A percentile compares a stretch with the other conserved stretches of the same genome.
These are phyloP conservation scores for Sporisorium sorghi DNA, from an alignment of 1,284 basidiomycete species.

Conservation along the genomic window DNA sequence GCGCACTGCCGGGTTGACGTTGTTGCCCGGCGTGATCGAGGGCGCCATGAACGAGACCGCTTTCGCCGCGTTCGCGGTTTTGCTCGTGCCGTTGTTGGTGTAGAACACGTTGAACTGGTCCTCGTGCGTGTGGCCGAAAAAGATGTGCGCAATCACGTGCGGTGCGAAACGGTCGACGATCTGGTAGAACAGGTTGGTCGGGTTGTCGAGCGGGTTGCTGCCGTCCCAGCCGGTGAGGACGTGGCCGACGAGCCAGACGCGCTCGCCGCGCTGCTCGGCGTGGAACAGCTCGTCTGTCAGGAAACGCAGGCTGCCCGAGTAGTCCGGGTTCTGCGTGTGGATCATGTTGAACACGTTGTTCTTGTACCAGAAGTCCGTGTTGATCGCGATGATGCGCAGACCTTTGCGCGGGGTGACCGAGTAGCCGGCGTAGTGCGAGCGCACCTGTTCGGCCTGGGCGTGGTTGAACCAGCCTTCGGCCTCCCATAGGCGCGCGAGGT, in stretches of 20 bases:
- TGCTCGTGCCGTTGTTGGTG: conserved; percentile 76
- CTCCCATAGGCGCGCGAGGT: conserved; percentile 56
- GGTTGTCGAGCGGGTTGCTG: conserved; percentile 74
- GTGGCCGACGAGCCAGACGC: conserved; percentile 82
- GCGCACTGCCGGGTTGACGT: conserved; percentile 82
- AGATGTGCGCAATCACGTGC: conserved; percentile 83
- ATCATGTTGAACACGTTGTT: conserved; percentile 80
- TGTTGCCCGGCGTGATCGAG: conserved; percentile 79
- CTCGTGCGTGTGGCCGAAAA: conserved; percentile 85
- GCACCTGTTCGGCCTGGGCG: conserved; percentile 75
- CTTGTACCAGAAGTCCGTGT: conserved; percentile 75
- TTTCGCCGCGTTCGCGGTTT: conserved; percentile 17
- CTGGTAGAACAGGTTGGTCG: conserved; percentile 61
- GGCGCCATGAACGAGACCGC: conserved; percentile 75
- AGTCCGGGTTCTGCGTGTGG: conserved; percentile 78
- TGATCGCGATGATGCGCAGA: conserved; percentile 79
- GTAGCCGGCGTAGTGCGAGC: conserved; percentile 80
- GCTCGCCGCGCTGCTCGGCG: conserved; percentile 58
- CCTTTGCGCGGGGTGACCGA: conserved; percentile 78
- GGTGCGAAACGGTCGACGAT: conserved; percentile 82
- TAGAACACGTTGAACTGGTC: conserved; percentile 84
- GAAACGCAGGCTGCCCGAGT: conserved; percentile 80
- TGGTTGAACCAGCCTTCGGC: conserved; percentile 78
- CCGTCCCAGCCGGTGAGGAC: conserved; percentile 78
- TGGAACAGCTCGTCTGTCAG: conserved; percentile 81